Evolutionary conservation across 2,329 filamentous ascomycete genomes (phyloP).

Genomic region (Aspergillus carbonarius): DNA sequence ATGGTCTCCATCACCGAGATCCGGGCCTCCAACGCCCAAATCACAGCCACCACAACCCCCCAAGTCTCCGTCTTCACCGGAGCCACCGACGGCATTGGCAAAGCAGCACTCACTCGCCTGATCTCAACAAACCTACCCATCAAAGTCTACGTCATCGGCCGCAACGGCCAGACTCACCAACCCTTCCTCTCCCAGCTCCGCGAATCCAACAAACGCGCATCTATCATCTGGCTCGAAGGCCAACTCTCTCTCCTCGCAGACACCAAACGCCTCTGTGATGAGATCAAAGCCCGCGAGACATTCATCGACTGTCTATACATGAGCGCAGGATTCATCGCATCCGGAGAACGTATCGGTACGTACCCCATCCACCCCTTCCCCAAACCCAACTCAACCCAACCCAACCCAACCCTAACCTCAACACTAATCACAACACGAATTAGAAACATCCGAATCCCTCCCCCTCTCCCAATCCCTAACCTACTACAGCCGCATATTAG

Average conservation of each 20-base stretch:
- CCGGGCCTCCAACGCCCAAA: neutral
- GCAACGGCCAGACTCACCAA: neutral
- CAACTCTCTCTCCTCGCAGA: conserved; percentile 6
- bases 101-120: neutral
- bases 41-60: neutral
- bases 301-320: neutral
- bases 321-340: neutral
- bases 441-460: neutral
- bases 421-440: neutral
- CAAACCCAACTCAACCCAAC: too few species aligned
- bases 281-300: neutral
- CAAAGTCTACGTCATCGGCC: neutral
- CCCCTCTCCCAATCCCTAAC: neutral
- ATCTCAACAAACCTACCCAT: neutral
- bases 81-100: conserved; percentile 3
- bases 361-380: too few species aligned
- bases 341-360: neutral
- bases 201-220: neutral
- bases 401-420: too few species aligned
- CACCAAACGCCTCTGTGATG: neutral
- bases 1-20: neutral
- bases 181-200: neutral
- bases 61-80: neutral
- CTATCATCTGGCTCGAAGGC: conserved; percentile 2
- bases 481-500: neutral